Evolutionary conservation across 2,329 filamentous ascomycete genomes (phyloP), one percentile per base, ranked within the genome.

Genomic region (Pseudogymnoascus sp.): DNA sequence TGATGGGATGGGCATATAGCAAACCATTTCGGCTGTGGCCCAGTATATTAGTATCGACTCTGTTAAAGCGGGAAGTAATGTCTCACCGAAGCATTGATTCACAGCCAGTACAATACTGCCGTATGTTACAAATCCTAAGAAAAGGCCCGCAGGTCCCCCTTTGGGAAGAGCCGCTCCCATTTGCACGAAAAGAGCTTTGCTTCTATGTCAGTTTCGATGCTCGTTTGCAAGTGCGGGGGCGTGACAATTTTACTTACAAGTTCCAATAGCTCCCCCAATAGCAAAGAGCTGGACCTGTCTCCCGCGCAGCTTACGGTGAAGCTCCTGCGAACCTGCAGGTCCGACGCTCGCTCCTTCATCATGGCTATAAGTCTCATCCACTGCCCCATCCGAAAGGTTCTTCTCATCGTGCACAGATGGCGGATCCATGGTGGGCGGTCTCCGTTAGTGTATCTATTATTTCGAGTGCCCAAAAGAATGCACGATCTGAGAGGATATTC

Each of bases 111-210:
- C 80, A n/a, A 67, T 78, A 39, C 81, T 81, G 59, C 63, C 65
- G 42, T 82, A 80, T 69, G 80, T 79, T 51, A 78, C 73, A 65
- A 83, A 85, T 55, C 77, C 79, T 58, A 86, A 77, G 3, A 86
- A 72, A 65, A 83, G 76, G 9, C 80, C 80, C 0, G 80, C 81
- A 3, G 83, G 83, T 0, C 83, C 83, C 35, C 81, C 83, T 0
- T 77, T 83, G 0, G 81, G 77, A 48, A 85, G 71, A 7, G 81
- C 79, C 67, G 80, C 80, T 10, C 83, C 83, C 3, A 82, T 84
- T 25, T 83, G 82, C n/a, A 86, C 74, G 65, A 86, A 86, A 4
- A 86, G 71, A 4, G 83, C 83, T 0, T 5, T 44, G 17, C 10
- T 44, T 44, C 41, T 5, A 44, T 44, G 41, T 44, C 41, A 44